These are phyloP conservation scores for Hygrocybe coccinea DNA, from an alignment of 768 basidiomycete genomes.

Conservation along the genomic window DNA sequence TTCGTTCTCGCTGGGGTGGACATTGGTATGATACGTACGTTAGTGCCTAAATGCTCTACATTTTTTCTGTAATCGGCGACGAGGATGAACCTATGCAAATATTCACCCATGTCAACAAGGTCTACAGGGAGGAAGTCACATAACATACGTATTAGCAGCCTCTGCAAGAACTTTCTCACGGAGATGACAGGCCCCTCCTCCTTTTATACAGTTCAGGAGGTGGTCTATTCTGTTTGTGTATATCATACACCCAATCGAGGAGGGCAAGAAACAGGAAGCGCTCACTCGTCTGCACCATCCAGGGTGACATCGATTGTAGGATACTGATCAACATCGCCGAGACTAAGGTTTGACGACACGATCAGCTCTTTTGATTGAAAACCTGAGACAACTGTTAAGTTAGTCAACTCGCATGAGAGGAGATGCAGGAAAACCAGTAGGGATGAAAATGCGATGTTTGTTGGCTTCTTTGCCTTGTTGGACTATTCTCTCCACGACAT, in stretches of 20 bases:
- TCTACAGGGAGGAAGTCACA: neutral
- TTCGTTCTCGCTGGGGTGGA: neutral
- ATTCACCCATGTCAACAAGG: neutral
- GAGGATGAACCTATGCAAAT: conserved; percentile 61
- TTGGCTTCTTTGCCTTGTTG: conserved; percentile 76
- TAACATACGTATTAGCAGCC: conserved; percentile 75
- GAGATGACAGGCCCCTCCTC: conserved; percentile 93
- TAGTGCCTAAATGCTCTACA: conserved; percentile 71
- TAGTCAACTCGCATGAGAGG: no score
- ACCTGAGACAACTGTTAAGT: conserved; percentile 47
- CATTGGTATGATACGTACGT: conserved; percentile 46
- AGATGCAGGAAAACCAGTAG: conserved; percentile 53
- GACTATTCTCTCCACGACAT: conserved; percentile 92
- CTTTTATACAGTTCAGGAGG: conserved; percentile 90
- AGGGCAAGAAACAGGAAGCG: conserved; percentile 4
- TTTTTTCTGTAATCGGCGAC: conserved; percentile 98
- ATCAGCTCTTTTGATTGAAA: conserved; percentile 98
- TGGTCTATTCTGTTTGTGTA: conserved; percentile 71
- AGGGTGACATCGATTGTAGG: conserved; percentile 92
- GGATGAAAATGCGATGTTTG: conserved; percentile 79
- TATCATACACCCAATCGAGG: neutral
- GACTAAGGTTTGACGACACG: conserved; percentile 63
- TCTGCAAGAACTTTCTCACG: conserved; percentile 98
- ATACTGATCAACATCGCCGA: conserved; percentile 89
- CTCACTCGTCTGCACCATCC: conserved; percentile 95